These are phyloP conservation scores for Cladophialophora chaetospira DNA, from an alignment of 2,329 filamentous ascomycete genomes.

Conservation along the genomic window DNA sequence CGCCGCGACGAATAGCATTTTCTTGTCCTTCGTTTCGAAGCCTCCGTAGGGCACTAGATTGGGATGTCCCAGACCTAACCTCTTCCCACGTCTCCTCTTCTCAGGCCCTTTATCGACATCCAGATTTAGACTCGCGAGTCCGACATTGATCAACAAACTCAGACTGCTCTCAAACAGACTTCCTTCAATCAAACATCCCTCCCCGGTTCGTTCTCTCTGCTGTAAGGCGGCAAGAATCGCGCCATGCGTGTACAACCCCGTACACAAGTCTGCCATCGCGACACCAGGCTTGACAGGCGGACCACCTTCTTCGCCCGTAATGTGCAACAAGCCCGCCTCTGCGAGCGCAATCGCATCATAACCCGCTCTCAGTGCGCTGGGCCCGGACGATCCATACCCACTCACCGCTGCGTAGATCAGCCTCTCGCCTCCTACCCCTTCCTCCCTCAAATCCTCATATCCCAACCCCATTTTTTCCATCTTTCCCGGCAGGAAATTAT, in stretches of 20 bases:
- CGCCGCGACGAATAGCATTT: conserved; percentile 31
- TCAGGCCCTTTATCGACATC: conserved; percentile 22
- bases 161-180: conserved; percentile 35
- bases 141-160: conserved; percentile 32
- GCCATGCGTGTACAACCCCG: conserved; percentile 30
- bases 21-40: conserved; percentile 25
- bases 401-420: conserved; percentile 57
- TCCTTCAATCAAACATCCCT: conserved; percentile 28
- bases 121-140: conserved; percentile 30
- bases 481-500: conserved; percentile 43
- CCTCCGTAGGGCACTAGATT: conserved; percentile 31
- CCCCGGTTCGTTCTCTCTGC: conserved; percentile 25
- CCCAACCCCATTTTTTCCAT: conserved; percentile 49
- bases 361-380: conserved; percentile 34
- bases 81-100: conserved; percentile 27
- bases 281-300: conserved; percentile 30
- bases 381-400: conserved; percentile 54
- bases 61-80: conserved; percentile 29
- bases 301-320: conserved; percentile 25
- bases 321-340: conserved; percentile 30
- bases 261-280: conserved; percentile 31
- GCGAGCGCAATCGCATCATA: conserved; percentile 32
- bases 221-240: conserved; percentile 31
- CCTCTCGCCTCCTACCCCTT: conserved; percentile 37
- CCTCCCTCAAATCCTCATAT: conserved; percentile 40